These are phyloP conservation scores for Geranomyces variabilis DNA, from an alignment of 192 early-diverging fungal genomes.

Conservation along the genomic window DNA sequence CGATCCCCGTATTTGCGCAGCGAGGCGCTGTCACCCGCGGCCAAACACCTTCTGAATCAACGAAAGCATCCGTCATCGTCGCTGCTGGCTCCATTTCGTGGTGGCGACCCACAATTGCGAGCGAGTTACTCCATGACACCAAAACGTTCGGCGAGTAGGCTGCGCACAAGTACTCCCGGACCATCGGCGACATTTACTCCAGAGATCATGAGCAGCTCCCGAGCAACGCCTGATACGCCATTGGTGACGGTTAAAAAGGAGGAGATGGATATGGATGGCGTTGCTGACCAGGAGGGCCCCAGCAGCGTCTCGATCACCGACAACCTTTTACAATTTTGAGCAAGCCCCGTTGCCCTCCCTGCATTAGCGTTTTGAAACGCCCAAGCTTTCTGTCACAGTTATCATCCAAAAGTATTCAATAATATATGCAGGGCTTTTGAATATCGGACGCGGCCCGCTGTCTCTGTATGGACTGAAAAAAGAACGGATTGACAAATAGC, in stretches of 20 bases:
- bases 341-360: background rate
- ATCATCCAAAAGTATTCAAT: too few species aligned
- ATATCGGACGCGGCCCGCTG: too few species aligned
- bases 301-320: slow-evolving; percentile 5
- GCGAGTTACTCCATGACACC: slow-evolving; percentile 21
- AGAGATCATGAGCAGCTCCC: background rate
- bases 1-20: background rate
- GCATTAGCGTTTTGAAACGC: too few species aligned
- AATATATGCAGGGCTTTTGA: too few species aligned
- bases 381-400: too few species aligned
- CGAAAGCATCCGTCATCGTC: background rate
- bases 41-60: slow-evolving; percentile 10
- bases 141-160: background rate
- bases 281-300: too few species aligned
- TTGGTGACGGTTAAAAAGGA: background rate
- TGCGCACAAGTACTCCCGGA: background rate
- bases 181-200: background rate
- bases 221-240: background rate
- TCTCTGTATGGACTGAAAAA: too few species aligned
- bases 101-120: slow-evolving; percentile 12
- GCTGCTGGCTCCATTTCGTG: background rate
- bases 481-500: too few species aligned
- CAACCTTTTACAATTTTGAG: slow-evolving; percentile 16
- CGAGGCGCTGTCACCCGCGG: slow-evolving; percentile 1
- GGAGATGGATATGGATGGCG: background rate